Evolutionary conservation across 208 protist species (phyloP), one percentile per base, ranked within the genome.

Genomic region (Wallacemonas sp.): DNA sequence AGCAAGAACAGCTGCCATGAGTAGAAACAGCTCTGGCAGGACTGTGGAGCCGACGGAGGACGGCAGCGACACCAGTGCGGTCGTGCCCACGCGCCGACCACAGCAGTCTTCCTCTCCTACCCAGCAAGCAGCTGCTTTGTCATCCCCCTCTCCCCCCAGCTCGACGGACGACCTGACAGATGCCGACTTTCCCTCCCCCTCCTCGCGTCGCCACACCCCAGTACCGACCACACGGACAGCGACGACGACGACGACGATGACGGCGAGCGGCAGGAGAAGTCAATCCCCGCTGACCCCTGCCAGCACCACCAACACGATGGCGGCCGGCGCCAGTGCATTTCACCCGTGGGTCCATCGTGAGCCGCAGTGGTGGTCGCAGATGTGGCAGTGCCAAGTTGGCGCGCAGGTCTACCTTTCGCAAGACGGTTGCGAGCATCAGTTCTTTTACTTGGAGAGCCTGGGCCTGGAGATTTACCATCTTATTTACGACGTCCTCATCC

Each of bases 401-500:
- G 27, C 6, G n/a, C 26, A 62, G 19, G 56, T 62, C 12, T 62
- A n/a, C 41, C 41, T 62, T 11, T 62, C 56, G 22, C 56, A 47
- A 14, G 51, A 58, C 2, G 51, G 51, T 12, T 58, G 51, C 28
- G 51, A 42, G 19, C 51, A 58, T 14, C 51, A 58, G 51, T 58
- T 58, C 19, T 58, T 58, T 19, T 58, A 39, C 31, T 19, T 58
- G 30, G 51, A 58, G 30, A 58, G 27, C 30, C 9, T 58, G 26
- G 51, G 51, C 28, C 26, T 22, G 14, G 51, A 58, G 51, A 31
- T 58, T 11, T 58, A 58, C 30, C 51, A 22, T 3, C 51, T 58
- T 21, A 58, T 58, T 21, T 58, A 58, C 28, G 51, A 58, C 12
- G 51, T 58, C 2, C 51, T 58, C 51, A 34, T 58, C 41, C 51